Percentiles rank a stretch among this genome's conserved stretches.
Conservation (phyloP, 306 rosid species). For the Sicyos edulis region DNA sequence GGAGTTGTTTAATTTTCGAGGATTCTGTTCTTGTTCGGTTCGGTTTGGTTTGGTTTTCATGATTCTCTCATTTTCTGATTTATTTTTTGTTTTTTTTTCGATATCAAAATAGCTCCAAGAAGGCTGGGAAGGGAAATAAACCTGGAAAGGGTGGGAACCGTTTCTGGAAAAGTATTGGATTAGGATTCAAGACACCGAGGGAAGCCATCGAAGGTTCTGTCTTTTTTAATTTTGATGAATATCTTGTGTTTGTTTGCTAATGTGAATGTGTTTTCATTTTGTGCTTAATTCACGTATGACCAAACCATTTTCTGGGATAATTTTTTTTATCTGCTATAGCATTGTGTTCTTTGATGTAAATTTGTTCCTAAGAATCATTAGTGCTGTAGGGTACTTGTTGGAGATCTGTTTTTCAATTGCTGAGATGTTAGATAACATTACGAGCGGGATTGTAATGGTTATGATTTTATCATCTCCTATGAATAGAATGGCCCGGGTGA, state of each 20-base stretch:
- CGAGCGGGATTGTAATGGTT: not conserved
- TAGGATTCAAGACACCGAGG: slow-evolving; percentile 81
- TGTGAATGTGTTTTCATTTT: too few relatives aligned
- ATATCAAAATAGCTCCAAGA: slow-evolving; percentile 47
- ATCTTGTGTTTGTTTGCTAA: not conserved
- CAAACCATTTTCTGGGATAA: too few relatives aligned
- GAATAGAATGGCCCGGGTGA: not conserved
- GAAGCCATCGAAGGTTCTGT: slow-evolving; percentile 66
- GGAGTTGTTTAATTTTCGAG: not conserved
- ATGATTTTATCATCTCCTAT: not conserved
- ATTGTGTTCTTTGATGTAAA: too few relatives aligned
- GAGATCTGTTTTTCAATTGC: not conserved
- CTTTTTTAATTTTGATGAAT: not conserved
- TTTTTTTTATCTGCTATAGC: too few relatives aligned
- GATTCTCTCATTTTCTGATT: not conserved
- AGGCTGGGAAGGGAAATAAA: slow-evolving; percentile 59
- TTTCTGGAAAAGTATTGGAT: slow-evolving; percentile 64
- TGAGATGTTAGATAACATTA: not conserved
- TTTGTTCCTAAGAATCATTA: too few relatives aligned
- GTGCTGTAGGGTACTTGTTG: not conserved
- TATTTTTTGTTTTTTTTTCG: not conserved
- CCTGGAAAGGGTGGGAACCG: slow-evolving; percentile 90
- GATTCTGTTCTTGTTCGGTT: too few relatives aligned
- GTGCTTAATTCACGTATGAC: not conserved
- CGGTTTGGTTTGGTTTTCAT: not conserved